Base-by-base conservation (phyloP, 305 asterid species). In the Fraxinus ornus region DNA sequence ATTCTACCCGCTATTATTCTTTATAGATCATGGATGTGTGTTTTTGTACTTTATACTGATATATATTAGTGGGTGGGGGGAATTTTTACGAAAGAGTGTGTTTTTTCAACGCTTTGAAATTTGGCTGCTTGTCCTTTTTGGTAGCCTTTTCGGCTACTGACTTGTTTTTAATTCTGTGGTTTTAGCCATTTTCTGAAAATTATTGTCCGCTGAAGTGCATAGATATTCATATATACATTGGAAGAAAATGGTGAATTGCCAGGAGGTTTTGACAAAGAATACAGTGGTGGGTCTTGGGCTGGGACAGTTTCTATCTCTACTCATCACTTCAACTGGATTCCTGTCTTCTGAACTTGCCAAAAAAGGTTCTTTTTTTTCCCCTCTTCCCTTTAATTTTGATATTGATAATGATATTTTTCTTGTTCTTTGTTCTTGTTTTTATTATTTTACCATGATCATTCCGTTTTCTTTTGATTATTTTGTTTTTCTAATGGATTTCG, bases 271-370 rank as follows among this genome's bases (percentile, higher is more conserved):
- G 89, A 84, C 89, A 0, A 94, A 89, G 86, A 89, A 77, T 83
- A 90, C 95, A 30, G 86, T 93, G 75, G 80, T 89, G 86, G 97
- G 92, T 79, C 94, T 95, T 81, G 90, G 83, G 44, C 87, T 95
- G 84, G 99, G 99, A 2, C 99, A 95, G 81, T 30, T 93, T 76
- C 94, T 95, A 24, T 95, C 99, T 37, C 97, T 95, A 83, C 74
- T 95, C 13, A 82, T 95, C 62, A 94, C 99, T 82, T 92, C 99
- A 8, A 95, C 99, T 39, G 99, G 99, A 26, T 94, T 95, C 87
- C 82, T 96, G 57, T 95, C 99, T 44, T 95, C 99, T 13, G 99
- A 94, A 83, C 97, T 95, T 44, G 92, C 98, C 41, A 91, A 90
- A 78, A 89, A 57, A 92, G 98, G 98, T 93, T 52, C 39, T 17